Base-by-base conservation (phyloP, 257 asterid species). In the Datura wrightii region DNA sequence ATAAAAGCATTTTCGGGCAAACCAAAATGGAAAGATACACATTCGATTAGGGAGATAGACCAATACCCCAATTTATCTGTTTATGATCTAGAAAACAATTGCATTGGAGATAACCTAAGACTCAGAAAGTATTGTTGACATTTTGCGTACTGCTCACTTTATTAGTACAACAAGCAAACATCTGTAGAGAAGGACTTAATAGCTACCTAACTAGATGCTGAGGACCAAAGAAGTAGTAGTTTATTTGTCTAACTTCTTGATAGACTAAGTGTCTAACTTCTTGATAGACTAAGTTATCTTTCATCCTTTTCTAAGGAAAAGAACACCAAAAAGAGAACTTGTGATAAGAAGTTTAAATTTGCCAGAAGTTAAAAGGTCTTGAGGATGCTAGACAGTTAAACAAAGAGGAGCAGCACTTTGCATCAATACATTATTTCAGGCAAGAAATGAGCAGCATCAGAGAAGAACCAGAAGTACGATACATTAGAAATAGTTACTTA, bases 401-500 rank as follows among this genome's bases (percentile, higher is more conserved):
- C 13, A 74, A 72, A 72, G 81, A 74, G 44, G 81, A 48, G 59
- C 31, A 74, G 18, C 81, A 74, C 19, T 50, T 74, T 31, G 44
- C 81, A 48, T 74, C 60, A 74, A 48, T 11, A 13, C 60, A 50
- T 48, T 74, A 13, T 11, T 52, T 78, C 65, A 74, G 6, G 36
- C 55, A 52, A 41, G 19, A 48, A 74, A 62, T 10, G 36, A 59
- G 69, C 80, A 67, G 62, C 79, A 53, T 67, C 13, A 82, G 31
- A 48, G 42, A 56, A 56, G 58, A 55, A 11, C 31, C 37, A 41
- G 24, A 83, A 83, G 52, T 66, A 58, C 46, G 55, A 83, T 58
- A 37, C 41, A 63, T 83, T 62, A 41, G 63, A 50, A 60, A 83
- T 44, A 58, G 24, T 63, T 78, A 89, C 97, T 94, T 92, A 94